Percentiles rank a stretch among this genome's conserved stretches.
These are phyloP conservation scores for Lizonia empirigonia DNA, from an alignment of 2,329 filamentous ascomycete species.

Conservation along the genomic window DNA sequence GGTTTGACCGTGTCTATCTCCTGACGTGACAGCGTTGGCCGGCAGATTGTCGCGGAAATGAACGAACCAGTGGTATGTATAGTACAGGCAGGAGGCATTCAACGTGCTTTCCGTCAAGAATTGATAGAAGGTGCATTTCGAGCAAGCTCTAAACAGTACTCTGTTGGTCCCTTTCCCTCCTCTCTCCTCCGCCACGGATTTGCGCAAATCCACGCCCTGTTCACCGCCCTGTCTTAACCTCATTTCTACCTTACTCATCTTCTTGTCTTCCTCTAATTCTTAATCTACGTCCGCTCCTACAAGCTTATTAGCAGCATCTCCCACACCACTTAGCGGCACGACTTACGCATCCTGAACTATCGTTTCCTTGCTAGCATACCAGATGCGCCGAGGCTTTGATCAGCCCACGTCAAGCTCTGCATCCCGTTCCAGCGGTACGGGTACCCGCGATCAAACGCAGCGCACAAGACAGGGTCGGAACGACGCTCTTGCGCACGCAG, in stretches of 20 bases:
- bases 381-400: constrained; percentile 33
- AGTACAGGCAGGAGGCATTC: constrained; percentile 38
- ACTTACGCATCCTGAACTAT: not conserved
- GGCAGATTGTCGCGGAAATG: not conserved
- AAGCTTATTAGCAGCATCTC: constrained; percentile 8
- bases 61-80: constrained; percentile 42
- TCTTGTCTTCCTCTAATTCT: constrained; percentile 4
- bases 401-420: constrained; percentile 27
- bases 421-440: constrained; percentile 20
- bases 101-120: constrained; percentile 38
- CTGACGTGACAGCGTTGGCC: not conserved
- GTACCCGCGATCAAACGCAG: constrained; percentile 19
- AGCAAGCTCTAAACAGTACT: constrained; percentile 30
- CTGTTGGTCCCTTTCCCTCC: constrained; percentile 4
- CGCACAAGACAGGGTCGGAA: constrained; percentile 22
- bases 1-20: constrained; percentile 3
- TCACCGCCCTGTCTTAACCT: constrained; percentile 1
- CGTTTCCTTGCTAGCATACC: not conserved
- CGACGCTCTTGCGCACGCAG: constrained; percentile 8
- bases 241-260: constrained; percentile 24
- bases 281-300: not conserved
- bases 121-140: constrained; percentile 44
- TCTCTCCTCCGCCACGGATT: constrained; percentile 9
- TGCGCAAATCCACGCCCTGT: constrained; percentile 25
- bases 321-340: constrained; percentile 2